Percentiles rank a stretch among this genome's conserved stretches.
phyloP scores from a whole-genome alignment of 305 asterid genomes.

The Solanum hybrid region DNA sequence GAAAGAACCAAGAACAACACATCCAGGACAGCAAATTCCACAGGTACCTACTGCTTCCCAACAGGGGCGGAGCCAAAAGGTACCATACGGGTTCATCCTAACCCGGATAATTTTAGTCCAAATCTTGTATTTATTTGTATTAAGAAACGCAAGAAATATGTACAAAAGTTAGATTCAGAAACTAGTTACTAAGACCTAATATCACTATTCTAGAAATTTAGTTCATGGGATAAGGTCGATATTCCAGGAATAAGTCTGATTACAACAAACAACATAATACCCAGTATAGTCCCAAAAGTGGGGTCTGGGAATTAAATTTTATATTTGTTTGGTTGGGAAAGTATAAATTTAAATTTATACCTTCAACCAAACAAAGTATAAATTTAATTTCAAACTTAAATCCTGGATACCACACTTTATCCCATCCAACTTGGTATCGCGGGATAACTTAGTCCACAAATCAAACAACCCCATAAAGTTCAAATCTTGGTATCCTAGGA shows the following conservation, averaged over 20 bases:
- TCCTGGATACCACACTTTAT: not conserved
- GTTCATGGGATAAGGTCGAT: not conserved
- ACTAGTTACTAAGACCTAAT: not conserved
- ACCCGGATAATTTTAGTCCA: not conserved
- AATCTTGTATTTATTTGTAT: not conserved
- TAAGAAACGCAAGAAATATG: not conserved
- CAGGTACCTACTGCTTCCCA: not conserved
- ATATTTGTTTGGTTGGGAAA: not conserved
- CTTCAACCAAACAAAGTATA: not conserved
- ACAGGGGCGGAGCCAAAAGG: not conserved
- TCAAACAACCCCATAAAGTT: not conserved
- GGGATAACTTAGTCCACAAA: not conserved
- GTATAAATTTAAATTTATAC: not conserved
- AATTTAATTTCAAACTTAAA: not conserved
- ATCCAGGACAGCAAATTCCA: not conserved
- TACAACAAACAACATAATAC: not conserved
- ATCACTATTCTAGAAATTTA: not conserved
- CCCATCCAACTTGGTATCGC: not conserved
- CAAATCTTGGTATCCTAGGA: not conserved
- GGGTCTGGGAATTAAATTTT: not conserved
- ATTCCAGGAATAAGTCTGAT: not conserved
- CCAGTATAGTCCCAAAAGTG: not conserved
- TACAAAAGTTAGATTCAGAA: not conserved
- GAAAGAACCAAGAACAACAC: not conserved
- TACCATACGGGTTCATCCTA: not conserved